These are phyloP conservation scores for Aspergillus terreus DNA, from an alignment of 2,329 filamentous ascomycete species.

Conservation along the genomic window DNA sequence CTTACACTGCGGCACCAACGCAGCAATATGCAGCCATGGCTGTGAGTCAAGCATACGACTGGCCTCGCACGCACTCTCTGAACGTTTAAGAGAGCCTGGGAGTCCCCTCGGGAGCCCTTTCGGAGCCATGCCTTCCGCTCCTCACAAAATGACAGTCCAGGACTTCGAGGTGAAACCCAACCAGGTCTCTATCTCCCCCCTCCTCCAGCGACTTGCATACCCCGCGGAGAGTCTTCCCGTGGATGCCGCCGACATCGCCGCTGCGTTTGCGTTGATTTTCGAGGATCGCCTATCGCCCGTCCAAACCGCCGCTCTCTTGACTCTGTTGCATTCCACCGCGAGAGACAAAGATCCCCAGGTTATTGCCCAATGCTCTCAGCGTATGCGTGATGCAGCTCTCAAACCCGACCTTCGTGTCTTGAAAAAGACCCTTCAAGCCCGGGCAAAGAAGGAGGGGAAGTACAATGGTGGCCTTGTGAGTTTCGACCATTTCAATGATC, in stretches of 20 bases:
- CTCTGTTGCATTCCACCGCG: conserved; percentile 85
- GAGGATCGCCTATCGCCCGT: conserved; percentile 84
- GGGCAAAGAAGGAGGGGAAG: conserved; percentile 62
- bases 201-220: conserved; percentile 46
- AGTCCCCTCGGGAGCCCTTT: not conserved
- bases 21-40: no score
- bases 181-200: conserved; percentile 44
- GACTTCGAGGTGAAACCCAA: conserved; percentile 27
- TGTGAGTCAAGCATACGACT: no score
- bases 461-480: conserved; percentile 82
- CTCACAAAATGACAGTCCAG: conserved; percentile 22
- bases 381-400: conserved; percentile 78
- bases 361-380: conserved; percentile 75
- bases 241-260: conserved; percentile 75
- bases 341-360: conserved; percentile 82
- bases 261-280: conserved; percentile 88
- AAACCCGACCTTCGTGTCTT: conserved; percentile 65
- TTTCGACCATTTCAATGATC: conserved; percentile 7
- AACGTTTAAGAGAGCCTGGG: not conserved
- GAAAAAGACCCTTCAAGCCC: conserved; percentile 56
- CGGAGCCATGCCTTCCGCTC: not conserved
- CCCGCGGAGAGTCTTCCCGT: conserved; percentile 49
- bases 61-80: not conserved
- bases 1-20: not conserved
- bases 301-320: conserved; percentile 82